These are phyloP conservation scores for Vitis rupestris DNA, from an alignment of 164 flowering plant species.

Conservation along the genomic window DNA sequence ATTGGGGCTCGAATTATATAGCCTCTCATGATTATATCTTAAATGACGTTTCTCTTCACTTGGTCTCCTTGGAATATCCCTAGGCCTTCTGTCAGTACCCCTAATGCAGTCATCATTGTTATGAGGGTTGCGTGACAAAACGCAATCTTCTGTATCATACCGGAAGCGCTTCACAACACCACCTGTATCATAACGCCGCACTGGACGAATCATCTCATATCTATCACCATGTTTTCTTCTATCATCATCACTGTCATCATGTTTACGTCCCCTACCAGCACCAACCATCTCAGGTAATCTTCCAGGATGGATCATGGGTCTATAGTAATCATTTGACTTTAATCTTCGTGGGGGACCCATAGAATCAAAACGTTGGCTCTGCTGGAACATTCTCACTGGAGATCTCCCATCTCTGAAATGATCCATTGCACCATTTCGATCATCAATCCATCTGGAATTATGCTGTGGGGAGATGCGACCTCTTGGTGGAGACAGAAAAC, in stretches of 20 bases:
- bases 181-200: constrained; percentile 20
- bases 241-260: constrained; percentile 19
- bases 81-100: constrained; percentile 8
- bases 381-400: constrained; percentile 24
- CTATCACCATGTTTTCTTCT: constrained; percentile 19
- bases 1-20: constrained; percentile 12
- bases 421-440: constrained; percentile 14
- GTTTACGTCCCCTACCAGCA: constrained; percentile 15
- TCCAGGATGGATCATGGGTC: constrained; percentile 16
- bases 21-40: constrained; percentile 16
- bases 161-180: constrained; percentile 16
- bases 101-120: constrained; percentile 7
- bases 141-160: constrained; percentile 14
- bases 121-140: constrained; percentile 7
- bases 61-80: not conserved
- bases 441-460: constrained; percentile 24
- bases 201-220: constrained; percentile 20
- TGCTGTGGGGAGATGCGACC: constrained; percentile 22
- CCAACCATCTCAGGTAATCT: constrained; percentile 20
- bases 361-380: constrained; percentile 20
- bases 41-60: constrained; percentile 5
- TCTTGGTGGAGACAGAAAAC: constrained; percentile 21
- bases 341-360: constrained; percentile 14
- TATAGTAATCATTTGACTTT: constrained; percentile 20
- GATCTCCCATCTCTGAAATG: constrained; percentile 28